Base-by-base conservation (phyloP, 306 rosid species). In the Dalbergia cochinchinensis region DNA sequence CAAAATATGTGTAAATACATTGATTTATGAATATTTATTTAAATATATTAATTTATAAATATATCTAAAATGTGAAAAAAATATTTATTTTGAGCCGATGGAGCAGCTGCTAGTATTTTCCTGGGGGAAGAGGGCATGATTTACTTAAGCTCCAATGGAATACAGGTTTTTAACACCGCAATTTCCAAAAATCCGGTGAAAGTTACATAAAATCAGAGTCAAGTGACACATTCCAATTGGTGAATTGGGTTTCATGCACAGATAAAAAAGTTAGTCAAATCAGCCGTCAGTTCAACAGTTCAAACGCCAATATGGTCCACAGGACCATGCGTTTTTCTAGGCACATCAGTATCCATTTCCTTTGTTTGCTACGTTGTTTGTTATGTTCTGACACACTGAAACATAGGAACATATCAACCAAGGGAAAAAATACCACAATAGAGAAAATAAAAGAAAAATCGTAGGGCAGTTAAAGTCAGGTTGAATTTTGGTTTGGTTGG, bases 401-500 rank as follows among this genome's bases (percentile, higher is more conserved):
- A 77, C 71, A 83, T 55, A 64, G 37, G 86, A 71, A 22, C 42
- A 71, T 59, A 41, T 51, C 26, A 57, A 42, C 11, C 55, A 55
- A 41, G 35, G 8, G 18, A 31, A 31, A 5, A 37, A 31, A 31
- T 4, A 50, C 41, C 19, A 84, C 45, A 65, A 65, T 16, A 11
- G 3, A 57, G 20, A 63, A 76, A 42, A 71, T 0, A 59, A 66
- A 33, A 18, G 8, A 31, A 73, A 62, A 64, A 4, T 53, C 61
- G 64, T 44, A 58, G 84, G 50, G 85, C 79, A 77, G 90, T 82
- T 87, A 74, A 63, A 18, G 51, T 69, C 20, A 55, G 85, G 78
- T 78, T 85, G 84, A 78, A 71, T 84, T 77, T 87, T 84, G 85
- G 89, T 71, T 47, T 84, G 90, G 86, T 84, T 85, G 48, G 91